phyloP scores from a whole-genome alignment of 257 asterid species.

The Scutellaria minor region DNA sequence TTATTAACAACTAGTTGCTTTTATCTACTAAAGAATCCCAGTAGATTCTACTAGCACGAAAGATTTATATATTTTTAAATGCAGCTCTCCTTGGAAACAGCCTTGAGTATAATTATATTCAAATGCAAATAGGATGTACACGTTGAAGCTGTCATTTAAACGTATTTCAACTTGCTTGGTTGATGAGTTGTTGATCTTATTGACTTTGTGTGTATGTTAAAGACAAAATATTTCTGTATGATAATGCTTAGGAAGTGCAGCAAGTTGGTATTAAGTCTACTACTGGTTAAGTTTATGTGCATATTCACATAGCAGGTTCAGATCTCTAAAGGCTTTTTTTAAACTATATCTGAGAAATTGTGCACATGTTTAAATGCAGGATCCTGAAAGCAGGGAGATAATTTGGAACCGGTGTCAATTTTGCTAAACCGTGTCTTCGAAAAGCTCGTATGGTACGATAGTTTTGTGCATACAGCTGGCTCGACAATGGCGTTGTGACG shows the following conservation, averaged over 20 bases:
- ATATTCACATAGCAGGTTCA: slow-evolving; percentile 14
- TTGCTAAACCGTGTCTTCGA: neutral
- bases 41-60: slow-evolving; percentile 30
- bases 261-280: slow-evolving; percentile 35
- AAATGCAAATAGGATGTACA: slow-evolving; percentile 23
- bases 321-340: slow-evolving; percentile 1
- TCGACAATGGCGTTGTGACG: slow-evolving; percentile 2
- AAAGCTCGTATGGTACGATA: neutral
- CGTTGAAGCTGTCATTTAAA: slow-evolving; percentile 33
- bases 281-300: slow-evolving; percentile 4
- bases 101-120: neutral
- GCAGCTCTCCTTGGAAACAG: slow-evolving; percentile 11
- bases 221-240: neutral
- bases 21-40: slow-evolving; percentile 38
- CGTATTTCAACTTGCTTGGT: neutral
- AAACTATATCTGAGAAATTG: neutral
- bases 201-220: slow-evolving; percentile 28
- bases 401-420: neutral
- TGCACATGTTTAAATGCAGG: slow-evolving; percentile 36
- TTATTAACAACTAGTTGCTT: slow-evolving; percentile 35
- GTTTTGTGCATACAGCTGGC: neutral
- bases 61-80: slow-evolving; percentile 1
- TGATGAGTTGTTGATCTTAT: slow-evolving; percentile 33
- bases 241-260: slow-evolving; percentile 34
- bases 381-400: slow-evolving; percentile 23